A percentile compares a stretch with the other conserved stretches of the same genome.
Evolutionary conservation across 495 filamentous ascomycete species (phyloP).

Genomic region (Chaetomium tenue): DNA sequence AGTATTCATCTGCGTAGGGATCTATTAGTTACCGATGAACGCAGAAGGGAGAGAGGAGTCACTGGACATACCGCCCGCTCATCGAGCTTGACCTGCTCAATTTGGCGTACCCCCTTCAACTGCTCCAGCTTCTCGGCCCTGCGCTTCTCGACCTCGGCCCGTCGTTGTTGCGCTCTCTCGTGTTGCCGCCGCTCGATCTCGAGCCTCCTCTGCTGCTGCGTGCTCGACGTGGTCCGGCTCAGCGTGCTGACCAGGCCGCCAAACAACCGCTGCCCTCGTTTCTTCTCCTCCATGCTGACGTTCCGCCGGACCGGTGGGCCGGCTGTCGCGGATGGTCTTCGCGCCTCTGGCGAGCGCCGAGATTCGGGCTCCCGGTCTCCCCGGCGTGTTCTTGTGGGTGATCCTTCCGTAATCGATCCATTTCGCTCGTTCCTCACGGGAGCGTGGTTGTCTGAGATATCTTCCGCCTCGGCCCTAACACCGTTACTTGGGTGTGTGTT

Average conservation of each 20-base stretch:
- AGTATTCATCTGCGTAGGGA: constrained; percentile 65
- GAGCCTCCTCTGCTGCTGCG: constrained; percentile 68
- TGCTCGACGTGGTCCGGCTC: constrained; percentile 68
- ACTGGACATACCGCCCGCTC: constrained; percentile 65
- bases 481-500: background rate
- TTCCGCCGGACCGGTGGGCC: constrained; percentile 40
- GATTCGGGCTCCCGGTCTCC: background rate
- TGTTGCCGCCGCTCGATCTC: constrained; percentile 91
- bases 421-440: background rate
- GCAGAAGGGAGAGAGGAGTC: background rate
- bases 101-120: constrained; percentile 56
- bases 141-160: constrained; percentile 62
- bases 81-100: constrained; percentile 74
- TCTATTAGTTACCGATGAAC: constrained; percentile 29
- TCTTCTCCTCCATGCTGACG: constrained; percentile 71
- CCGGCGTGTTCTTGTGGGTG: constrained; percentile 2
- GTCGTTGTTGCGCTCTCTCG: constrained; percentile 74
- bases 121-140: constrained; percentile 61
- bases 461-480: background rate
- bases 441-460: background rate
- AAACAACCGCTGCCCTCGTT: constrained; percentile 84
- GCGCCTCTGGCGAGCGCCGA: constrained; percentile 13
- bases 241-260: constrained; percentile 84
- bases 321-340: constrained; percentile 14
- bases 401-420: background rate